Percentiles rank a stretch among this genome's conserved stretches.
These are phyloP conservation scores for Ophiorrhiza pumila DNA, from an alignment of 257 asterid species.

Conservation along the genomic window DNA sequence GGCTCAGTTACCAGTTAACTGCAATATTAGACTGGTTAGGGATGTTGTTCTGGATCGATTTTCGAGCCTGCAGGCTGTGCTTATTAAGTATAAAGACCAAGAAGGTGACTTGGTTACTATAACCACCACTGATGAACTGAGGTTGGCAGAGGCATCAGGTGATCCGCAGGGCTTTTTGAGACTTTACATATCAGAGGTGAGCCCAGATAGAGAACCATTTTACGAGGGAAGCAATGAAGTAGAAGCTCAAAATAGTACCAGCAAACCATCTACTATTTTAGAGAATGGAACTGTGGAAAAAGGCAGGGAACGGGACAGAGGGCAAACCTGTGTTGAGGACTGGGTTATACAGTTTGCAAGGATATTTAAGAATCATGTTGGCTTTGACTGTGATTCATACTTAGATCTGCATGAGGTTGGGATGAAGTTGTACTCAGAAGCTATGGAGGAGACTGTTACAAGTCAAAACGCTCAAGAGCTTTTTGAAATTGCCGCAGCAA, in stretches of 20 bases:
- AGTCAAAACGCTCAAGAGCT: slow-evolving; percentile 73
- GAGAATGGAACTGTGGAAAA: slow-evolving; percentile 35
- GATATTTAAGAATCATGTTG: slow-evolving; percentile 80
- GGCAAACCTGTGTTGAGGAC: slow-evolving; percentile 50
- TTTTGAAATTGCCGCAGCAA: slow-evolving; percentile 70
- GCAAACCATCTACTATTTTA: slow-evolving; percentile 30
- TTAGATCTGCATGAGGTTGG: slow-evolving; percentile 86
- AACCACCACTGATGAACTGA: slow-evolving; percentile 80
- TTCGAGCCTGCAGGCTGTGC: slow-evolving; percentile 72
- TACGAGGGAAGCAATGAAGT: slow-evolving; percentile 62
- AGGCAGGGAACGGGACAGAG: slow-evolving; percentile 25
- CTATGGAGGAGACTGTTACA: slow-evolving; percentile 80
- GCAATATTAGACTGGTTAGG: slow-evolving; percentile 63
- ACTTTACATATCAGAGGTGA: slow-evolving; percentile 69
- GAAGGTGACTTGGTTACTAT: slow-evolving; percentile 92
- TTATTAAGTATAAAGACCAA: slow-evolving; percentile 81
- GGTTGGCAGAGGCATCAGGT: slow-evolving; percentile 76
- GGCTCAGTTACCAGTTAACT: slow-evolving; percentile 70
- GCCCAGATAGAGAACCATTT: slow-evolving; percentile 72
- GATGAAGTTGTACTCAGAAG: slow-evolving; percentile 80
- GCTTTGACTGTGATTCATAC: slow-evolving; percentile 79
- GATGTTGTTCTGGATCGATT: slow-evolving; percentile 67
- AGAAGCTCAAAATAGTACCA: slow-evolving; percentile 29
- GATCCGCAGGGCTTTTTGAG: slow-evolving; percentile 67
- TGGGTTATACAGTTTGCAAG: slow-evolving; percentile 86